phyloP scores from a whole-genome alignment of 2,329 filamentous ascomycete species.

The Drechslerella coelobrocha region DNA sequence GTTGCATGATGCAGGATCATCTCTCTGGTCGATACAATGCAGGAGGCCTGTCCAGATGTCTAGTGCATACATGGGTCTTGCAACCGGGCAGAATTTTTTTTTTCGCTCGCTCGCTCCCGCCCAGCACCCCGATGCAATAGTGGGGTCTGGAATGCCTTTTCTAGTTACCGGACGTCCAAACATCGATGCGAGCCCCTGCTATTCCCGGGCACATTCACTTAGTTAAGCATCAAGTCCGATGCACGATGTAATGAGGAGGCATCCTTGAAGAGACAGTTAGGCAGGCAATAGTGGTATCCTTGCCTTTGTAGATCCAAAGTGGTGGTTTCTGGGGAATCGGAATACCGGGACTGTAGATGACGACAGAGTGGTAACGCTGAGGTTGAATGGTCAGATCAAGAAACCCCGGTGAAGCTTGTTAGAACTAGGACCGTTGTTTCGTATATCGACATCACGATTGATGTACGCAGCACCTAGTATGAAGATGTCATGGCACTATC shows the following conservation, averaged over 20 bases:
- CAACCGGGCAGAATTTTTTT: neutral
- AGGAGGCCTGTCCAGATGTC: neutral
- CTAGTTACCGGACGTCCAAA: conserved; percentile 8
- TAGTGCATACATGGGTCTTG: conserved; percentile 3
- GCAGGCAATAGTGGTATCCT: conserved; percentile 27
- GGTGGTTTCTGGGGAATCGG: conserved; percentile 22
- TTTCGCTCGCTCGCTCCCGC: conserved; percentile 1
- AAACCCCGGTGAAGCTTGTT: no score
- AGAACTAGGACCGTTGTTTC: no score
- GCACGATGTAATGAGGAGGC: neutral
- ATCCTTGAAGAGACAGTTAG: conserved; percentile 21
- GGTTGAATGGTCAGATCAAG: neutral
- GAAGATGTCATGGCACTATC: no score
- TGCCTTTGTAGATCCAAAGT: conserved; percentile 34
- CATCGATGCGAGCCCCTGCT: conserved; percentile 11
- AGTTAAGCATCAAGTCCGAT: neutral
- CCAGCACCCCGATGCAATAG: neutral
- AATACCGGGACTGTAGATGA: conserved; percentile 13
- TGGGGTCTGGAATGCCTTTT: conserved; percentile 9
- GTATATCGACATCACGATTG: no score
- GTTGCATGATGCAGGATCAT: conserved; percentile 47
- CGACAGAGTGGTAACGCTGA: conserved; percentile 18
- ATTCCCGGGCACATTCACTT: neutral
- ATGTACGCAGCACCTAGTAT: no score
- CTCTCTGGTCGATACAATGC: no score